Conservation (phyloP, 208 protist genomes). For the Trypanosoma platydactyli region DNA sequence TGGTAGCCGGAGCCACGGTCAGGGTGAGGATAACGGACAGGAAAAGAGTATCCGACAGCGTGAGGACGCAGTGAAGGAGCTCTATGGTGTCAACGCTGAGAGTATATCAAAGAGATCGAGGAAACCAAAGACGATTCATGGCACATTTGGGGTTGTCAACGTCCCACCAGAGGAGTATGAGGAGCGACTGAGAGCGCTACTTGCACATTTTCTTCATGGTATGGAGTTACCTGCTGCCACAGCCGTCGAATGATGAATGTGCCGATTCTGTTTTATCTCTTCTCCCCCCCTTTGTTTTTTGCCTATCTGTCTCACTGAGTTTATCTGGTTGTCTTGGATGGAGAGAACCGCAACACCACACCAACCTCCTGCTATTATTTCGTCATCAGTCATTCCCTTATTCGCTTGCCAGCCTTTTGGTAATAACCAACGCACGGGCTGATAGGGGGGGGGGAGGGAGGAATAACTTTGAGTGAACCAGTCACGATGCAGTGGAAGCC, state of each 20-base stretch:
- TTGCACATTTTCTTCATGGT: constrained; percentile 60
- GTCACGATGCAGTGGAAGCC: constrained; percentile 41
- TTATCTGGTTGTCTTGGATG: no score
- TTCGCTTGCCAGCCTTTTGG: no score
- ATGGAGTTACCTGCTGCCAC: constrained; percentile 5
- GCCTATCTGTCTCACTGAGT: constrained; percentile 2
- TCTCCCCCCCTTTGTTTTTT: not conserved
- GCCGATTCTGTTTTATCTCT: not conserved
- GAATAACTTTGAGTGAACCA: no score
- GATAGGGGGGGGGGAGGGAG: no score
- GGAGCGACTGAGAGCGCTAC: constrained; percentile 32
- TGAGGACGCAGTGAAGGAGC: constrained; percentile 36
- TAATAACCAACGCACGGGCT: no score
- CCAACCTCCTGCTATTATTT: no score
- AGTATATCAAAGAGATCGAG: constrained; percentile 30
- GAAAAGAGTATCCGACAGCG: constrained; percentile 9
- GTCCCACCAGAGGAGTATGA: constrained; percentile 69
- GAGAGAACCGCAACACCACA: no score
- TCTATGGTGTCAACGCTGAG: constrained; percentile 49
- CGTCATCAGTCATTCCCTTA: no score
- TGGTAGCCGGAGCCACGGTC: not conserved
- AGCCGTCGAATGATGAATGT: not conserved
- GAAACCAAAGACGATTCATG: constrained; percentile 48
- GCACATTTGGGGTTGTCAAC: constrained; percentile 81
- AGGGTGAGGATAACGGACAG: not conserved